These are phyloP conservation scores for Cladosporium sp. DNA, from an alignment of 2,329 filamentous ascomycete species.

Conservation along the genomic window DNA sequence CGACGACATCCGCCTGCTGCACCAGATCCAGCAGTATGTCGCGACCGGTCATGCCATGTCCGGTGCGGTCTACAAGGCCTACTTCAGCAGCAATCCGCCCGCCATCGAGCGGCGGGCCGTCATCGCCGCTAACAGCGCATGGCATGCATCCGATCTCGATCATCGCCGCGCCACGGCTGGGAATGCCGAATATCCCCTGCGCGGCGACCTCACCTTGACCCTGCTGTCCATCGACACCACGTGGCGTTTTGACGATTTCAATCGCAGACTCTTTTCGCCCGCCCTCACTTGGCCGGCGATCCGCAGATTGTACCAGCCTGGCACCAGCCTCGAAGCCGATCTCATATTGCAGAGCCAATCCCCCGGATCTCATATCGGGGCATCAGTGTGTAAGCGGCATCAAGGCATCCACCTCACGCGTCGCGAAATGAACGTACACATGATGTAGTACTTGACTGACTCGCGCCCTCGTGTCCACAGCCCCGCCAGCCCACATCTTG, in stretches of 20 bases:
- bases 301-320: not conserved
- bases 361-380: no score
- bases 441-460: not conserved
- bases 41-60: not conserved
- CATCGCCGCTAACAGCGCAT: not conserved
- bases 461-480: not conserved
- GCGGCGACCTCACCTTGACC: not conserved
- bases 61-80: not conserved
- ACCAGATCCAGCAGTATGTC: not conserved
- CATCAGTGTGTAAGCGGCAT: no score
- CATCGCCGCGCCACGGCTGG: not conserved
- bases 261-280: not conserved
- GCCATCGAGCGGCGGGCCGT: slow-evolving; percentile 1
- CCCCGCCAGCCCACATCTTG: slow-evolving; percentile 2
- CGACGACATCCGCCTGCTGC: not conserved
- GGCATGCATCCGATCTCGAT: not conserved
- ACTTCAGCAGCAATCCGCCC: not conserved
- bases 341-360: not conserved
- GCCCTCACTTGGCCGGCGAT: slow-evolving; percentile 1
- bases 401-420: no score
- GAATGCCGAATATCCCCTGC: not conserved
- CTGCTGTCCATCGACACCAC: not conserved
- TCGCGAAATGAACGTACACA: not conserved
- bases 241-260: slow-evolving; percentile 3
- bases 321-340: not conserved